Evolutionary conservation across 306 rosid species (phyloP).

Genomic region (Medicago arabica): DNA sequence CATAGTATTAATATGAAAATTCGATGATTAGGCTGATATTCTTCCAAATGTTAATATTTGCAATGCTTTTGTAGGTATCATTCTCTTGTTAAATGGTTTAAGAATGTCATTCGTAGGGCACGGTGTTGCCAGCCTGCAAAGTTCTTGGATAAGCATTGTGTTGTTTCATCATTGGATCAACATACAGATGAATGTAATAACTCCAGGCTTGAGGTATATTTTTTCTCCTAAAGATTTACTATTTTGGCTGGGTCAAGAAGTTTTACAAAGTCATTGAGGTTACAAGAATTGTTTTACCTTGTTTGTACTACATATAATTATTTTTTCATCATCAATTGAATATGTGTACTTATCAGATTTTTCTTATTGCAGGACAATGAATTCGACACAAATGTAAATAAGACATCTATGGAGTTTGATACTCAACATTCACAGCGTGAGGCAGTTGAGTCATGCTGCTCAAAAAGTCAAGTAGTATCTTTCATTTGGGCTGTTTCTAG

Average conservation of each 20-base stretch:
- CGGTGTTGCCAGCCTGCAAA: conserved; percentile 56
- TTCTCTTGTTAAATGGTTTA: conserved; percentile 63
- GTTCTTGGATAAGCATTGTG: conserved; percentile 82
- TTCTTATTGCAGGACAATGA: conserved; percentile 50
- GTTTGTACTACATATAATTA: background rate
- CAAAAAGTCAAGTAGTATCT: conserved; percentile 82
- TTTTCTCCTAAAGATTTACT: conserved; percentile 32
- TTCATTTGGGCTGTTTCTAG: conserved; percentile 93
- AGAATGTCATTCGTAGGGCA: conserved; percentile 65
- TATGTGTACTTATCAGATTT: conserved; percentile 7
- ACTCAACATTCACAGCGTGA: conserved; percentile 44
- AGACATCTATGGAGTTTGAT: conserved; percentile 46
- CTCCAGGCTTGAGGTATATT: conserved; percentile 57
- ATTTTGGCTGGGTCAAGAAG: conserved; percentile 29
- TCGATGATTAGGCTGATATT: conserved; percentile 24
- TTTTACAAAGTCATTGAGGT: conserved; percentile 26
- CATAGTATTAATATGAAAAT: background rate
- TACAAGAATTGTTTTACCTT: conserved; percentile 18
- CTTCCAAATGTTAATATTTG: conserved; percentile 31
- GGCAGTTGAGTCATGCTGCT: conserved; percentile 59
- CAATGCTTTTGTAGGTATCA: conserved; percentile 62
- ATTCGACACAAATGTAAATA: conserved; percentile 34
- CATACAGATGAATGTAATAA: conserved; percentile 37
- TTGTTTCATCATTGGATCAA: conserved; percentile 46
- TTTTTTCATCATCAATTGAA: conserved; percentile 10